phyloP scores from a whole-genome alignment of 306 rosid genomes.

The Carpinus viminea region DNA sequence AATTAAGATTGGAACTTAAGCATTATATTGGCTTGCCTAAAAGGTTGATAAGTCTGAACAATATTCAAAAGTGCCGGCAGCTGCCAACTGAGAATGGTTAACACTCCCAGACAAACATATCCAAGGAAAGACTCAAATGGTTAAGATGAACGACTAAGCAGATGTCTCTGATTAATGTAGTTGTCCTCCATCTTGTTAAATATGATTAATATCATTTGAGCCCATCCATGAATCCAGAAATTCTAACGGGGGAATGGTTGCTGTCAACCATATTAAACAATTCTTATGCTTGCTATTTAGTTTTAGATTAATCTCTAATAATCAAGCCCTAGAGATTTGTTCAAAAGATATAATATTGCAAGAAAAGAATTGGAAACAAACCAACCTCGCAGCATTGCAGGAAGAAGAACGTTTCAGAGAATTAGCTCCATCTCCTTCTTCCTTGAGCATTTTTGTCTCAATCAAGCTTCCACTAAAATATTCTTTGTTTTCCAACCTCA shows the following conservation, averaged over 20 bases:
- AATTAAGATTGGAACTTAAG: not conserved
- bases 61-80: not conserved
- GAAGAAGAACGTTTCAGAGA: conserved; percentile 81
- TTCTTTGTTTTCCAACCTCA: conserved; percentile 78
- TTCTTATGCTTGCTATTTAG: not conserved
- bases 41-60: not conserved
- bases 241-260: not conserved
- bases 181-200: not conserved
- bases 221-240: not conserved
- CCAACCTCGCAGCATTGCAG: conserved; percentile 77
- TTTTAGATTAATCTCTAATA: not conserved
- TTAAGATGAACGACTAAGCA: not conserved
- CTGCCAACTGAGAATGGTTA: not conserved
- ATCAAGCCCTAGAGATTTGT: not conserved
- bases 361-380: conserved; percentile 27
- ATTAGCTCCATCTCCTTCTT: conserved; percentile 46
- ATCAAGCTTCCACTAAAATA: conserved; percentile 85
- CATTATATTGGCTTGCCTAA: not conserved
- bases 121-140: not conserved
- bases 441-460: conserved; percentile 61
- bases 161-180: not conserved
- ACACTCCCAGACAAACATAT: not conserved
- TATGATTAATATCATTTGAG: not conserved
- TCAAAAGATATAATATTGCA: conserved; percentile 2
- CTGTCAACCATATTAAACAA: not conserved